Base-by-base conservation (phyloP, 1,284 basidiomycete species). In the Cryptococcus sp. region DNA sequence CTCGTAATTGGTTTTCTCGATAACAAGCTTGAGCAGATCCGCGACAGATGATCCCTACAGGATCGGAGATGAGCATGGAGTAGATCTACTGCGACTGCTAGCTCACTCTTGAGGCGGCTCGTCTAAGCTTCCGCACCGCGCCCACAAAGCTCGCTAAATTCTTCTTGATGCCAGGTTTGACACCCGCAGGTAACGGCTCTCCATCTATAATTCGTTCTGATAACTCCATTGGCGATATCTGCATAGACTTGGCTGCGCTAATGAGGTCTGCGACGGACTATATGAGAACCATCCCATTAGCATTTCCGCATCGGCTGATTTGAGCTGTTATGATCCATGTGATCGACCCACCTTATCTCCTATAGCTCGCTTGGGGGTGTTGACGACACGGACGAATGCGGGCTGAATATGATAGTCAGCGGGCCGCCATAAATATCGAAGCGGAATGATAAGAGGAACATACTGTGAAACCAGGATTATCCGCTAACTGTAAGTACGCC, bases 401-500 rank as follows among this genome's bases (percentile, higher is more conserved):
- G 86, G 89, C 77, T 76, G 41, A 5, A 16, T 4, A 46, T 22
- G 16, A 54, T 19, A 54, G 20, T 29, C 26, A 43, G 38, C 22
- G 17, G 45, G 34, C 13, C 40, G 43, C 25, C 8, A 15, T 43
- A 3, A n/a, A 3, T 0, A 15, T 38, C 13, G n/a, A 39, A 54
- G 50, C 34, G 16, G 17, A 26, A 8, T 44, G 10, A n/a, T 22
- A 25, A 48, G 38, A 40, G 44, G 10, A 26, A 52, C 74, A 61
- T 46, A 75, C 75, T 5, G 81, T 81, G 68, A 88, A 94, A 15
- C 82, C 79, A 0, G 89, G 86, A 71, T 95, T 95, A 66, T 93
- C 91, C 1, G 88, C 82, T 1, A 95, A 81, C 70, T 92, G 91
- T 0, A 93, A 79, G 75, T 95, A 95, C 1, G 89, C 88, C n/a